Evolutionary conservation across 2,329 filamentous ascomycete genomes (phyloP), one percentile per base, ranked within the genome.

Genomic region (Celoporthe dispersa): DNA sequence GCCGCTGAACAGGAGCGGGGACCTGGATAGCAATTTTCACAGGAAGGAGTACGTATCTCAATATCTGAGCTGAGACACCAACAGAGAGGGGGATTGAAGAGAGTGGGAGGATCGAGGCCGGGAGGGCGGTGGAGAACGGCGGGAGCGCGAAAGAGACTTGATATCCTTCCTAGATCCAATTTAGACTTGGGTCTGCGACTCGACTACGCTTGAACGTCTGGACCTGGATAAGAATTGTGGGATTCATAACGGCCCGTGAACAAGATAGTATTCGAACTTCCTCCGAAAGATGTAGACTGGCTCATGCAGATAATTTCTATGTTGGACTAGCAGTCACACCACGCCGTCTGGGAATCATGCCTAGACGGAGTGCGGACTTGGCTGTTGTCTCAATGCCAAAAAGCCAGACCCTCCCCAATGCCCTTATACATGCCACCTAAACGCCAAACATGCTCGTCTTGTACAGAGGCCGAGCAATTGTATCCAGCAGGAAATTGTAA

Each of bases 21-120:
- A 95, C 64, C 87, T 97, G 59, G 94, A 98, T 78, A 79, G 79
- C 71, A 99, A 98, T 81, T 82, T 86, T 66, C 92, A 90, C 79
- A 89, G 96, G 70, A 88, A 93, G 85, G 88, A 89, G 64, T 99
- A 99, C 77, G 83, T 97, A 55, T 75, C 79, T 69, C 78, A 84
- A 65, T 88, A 81, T 73, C 75, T 85, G 60, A 57, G 48, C 68
- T 75, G 69, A 72, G 48, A 16, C n/a, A 25, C 14, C 7, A 19
- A 48, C 1, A 48, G 44, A 48, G 7, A 48, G 7, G 8, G 2
- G 22, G n/a, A 3, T 9, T 9, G 22, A 41, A 41, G 44, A n/a
- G 6, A 11, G 44, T 44, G 25, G 16, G 16, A 31, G 28, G 53
- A 25, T n/a, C 4, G 7, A 12, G 6, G 25, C 31, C 9, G 5